Base-by-base conservation (phyloP, 208 protist species). In the Trypanosoma brucei region DNA sequence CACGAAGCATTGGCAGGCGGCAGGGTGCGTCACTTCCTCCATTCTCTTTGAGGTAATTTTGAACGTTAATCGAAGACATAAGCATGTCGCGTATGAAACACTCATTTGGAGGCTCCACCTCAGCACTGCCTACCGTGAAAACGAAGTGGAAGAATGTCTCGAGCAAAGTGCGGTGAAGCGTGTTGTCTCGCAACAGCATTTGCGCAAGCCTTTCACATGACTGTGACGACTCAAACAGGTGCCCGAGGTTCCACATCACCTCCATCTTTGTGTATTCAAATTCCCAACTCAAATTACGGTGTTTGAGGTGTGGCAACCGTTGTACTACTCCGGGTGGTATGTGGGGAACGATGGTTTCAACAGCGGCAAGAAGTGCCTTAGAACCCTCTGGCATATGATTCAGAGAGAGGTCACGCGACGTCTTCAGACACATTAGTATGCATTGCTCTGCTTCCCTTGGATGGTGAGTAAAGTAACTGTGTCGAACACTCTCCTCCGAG, bases 371-470 rank as follows among this genome's bases (percentile, higher is more conserved):
- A 36, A 84, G 36, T 44, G 59, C 44, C 34, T 61, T 54, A 55
- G 77, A 72, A 31, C 38, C 65, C 11, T 14, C 34, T n/a, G 39
- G 33, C 49, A 67, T 57, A 51, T 37, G 39, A 62, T 61, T 64
- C 39, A 68, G 53, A 6, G 70, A 59, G 2, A 91, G 53, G 4
- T 53, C 58, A 14, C 84, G 86, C 45, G 75, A 72, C 14, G 85
- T 83, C 62, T 92, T 91, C 5, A 94, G 65, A 50, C 84, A 94
- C 76, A 94, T 86, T 1, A 94, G 35, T 30, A 92, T 74, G 70
- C 79, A 88, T 48, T 85, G 79, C 53, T 92, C 84, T 0, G 74
- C 72, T 22, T 92, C 83, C 13, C 71, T 42, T 35, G 55, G 56
- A 65, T 92, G 88, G 46, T 76, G 60, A 0, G 59, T 63, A 53